Evolutionary conservation across 2,329 filamentous ascomycete genomes (phyloP), one percentile per base, ranked within the genome.

Genomic region (Calonectria ilicicola): DNA sequence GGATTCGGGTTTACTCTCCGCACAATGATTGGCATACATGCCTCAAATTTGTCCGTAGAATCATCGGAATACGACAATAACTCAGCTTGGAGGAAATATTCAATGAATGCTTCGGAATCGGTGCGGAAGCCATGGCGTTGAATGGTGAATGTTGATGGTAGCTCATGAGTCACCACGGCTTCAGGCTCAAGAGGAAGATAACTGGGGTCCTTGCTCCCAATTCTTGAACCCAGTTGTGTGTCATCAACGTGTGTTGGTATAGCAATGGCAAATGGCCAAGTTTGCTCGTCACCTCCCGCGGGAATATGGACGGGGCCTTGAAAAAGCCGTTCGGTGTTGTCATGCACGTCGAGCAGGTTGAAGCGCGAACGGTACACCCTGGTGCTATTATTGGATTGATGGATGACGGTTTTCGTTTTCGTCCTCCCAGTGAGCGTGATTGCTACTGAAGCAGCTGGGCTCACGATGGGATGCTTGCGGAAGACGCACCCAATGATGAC

Each of bases 41-140:
- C 83, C 4, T 70, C 42, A 1, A 56, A 10, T 1, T n/a, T 56
- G 10, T 76, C 58, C 5, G 10, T 51, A 2, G 14, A 27, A 1
- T 38, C 64, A 3, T 64, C 29, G 0, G 35, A 56, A 1, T 65
- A 73, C 46, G 73, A 74, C 5, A n/a, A 64, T 2, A 85, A 42
- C 2, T 74, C 71, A 0, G 83, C 83, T 38, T 82, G 69, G 1
- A 86, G 70, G 14, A 76, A 80, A 49, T 86, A 86, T 53, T 86
- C 82, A 9, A 78, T 38, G 1, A 72, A 77, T 0, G 56, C 75
- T 0, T 70, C 65, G 6, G 26, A 60, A 0, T 21, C 17, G 2
- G 46, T 53, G 17, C 44, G 44, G 23, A 38, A 40, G 10, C 49
- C 38, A 0, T 23, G 8, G 9, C 21, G 5, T 3, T 38, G 21